Conservation (phyloP, 179 eudicot genomes). For the Camellia oleifera region DNA sequence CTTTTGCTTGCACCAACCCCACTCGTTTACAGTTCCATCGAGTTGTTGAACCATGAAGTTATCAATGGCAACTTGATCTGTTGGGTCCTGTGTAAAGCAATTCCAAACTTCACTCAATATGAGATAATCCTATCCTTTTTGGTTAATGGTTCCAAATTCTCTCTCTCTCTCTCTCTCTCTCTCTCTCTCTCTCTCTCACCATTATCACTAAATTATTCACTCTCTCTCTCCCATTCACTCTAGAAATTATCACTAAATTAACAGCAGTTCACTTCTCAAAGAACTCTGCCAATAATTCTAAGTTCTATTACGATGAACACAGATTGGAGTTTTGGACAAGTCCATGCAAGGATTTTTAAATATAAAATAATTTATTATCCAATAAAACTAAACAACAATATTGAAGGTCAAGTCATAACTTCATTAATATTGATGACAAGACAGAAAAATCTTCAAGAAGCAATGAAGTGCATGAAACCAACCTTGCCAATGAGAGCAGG, state of each 20-base stretch:
- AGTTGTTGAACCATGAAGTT: slow-evolving; percentile 94
- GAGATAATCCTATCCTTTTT: no score
- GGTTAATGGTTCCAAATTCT: no score
- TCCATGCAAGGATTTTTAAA: background rate
- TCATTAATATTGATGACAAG: background rate
- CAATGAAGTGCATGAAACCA: slow-evolving; percentile 16
- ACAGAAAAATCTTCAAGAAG: background rate
- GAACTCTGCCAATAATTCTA: background rate
- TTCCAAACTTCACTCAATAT: slow-evolving; percentile 4
- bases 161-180: no score
- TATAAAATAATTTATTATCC: background rate
- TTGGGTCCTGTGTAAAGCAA: slow-evolving; percentile 61
- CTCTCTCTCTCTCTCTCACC: no score
- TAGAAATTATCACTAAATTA: no score
- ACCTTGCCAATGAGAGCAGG: slow-evolving; percentile 96
- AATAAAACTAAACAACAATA: background rate
- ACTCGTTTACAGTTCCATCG: slow-evolving; percentile 89
- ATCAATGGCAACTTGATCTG: slow-evolving; percentile 70
- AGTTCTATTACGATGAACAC: background rate
- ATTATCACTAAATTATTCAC: no score
- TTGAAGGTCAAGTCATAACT: background rate
- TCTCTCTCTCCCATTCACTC: no score
- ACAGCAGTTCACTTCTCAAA: background rate
- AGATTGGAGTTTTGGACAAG: background rate
- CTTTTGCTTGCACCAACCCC: slow-evolving; percentile 99